phyloP scores from a whole-genome alignment of 2,329 filamentous ascomycete genomes.

The Magnaporthiopsis poae region DNA sequence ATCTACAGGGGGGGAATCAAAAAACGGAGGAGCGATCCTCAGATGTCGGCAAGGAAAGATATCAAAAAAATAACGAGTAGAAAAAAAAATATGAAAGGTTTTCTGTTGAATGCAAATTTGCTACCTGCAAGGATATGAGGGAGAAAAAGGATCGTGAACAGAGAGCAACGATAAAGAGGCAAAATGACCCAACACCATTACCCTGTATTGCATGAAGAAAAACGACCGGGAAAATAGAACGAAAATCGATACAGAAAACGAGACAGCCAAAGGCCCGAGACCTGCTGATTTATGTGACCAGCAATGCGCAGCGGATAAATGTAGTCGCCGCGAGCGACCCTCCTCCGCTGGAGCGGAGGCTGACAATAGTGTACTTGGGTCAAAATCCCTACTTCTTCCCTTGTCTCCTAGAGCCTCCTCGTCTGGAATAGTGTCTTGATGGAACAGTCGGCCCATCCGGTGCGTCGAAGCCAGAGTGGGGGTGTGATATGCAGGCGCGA shows the following conservation, averaged over 20 bases:
- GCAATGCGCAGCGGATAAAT: neutral
- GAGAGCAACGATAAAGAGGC: neutral
- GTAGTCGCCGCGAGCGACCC: neutral
- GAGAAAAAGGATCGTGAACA: neutral
- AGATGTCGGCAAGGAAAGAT: neutral
- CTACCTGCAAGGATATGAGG: neutral
- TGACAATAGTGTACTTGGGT: neutral
- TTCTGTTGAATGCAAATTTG: constrained; percentile 1
- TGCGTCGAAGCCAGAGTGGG: neutral
- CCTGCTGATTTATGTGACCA: neutral
- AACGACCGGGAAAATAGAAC: neutral
- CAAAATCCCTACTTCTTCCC: neutral
- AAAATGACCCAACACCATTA: constrained; percentile 3
- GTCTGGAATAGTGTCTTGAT: neutral
- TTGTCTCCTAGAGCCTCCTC: neutral
- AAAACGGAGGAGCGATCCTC: neutral
- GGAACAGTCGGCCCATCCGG: neutral
- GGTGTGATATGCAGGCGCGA: neutral
- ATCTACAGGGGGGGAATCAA: neutral
- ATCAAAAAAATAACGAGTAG: neutral
- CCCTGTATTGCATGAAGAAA: constrained; percentile 1
- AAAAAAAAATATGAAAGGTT: neutral
- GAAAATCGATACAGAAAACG: neutral
- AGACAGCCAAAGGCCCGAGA: neutral
- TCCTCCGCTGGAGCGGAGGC: constrained; percentile 1